A percentile compares a stretch with the other conserved stretches of the same genome.
Evolutionary conservation across 805 yeast species (phyloP).

Genomic region (Ogataea wickerhamii): DNA sequence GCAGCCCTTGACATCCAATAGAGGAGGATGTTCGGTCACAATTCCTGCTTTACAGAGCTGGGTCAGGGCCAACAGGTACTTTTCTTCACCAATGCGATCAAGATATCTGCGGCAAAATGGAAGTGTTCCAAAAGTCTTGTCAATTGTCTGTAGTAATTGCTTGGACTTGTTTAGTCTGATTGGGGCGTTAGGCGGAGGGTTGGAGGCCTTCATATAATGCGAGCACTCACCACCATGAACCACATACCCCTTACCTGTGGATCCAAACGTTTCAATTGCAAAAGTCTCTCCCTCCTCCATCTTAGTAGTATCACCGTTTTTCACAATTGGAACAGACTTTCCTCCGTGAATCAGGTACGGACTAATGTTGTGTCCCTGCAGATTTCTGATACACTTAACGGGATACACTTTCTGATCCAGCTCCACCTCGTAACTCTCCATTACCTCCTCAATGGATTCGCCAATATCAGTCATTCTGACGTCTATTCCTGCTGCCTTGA

Average conservation of each 20-base stretch:
- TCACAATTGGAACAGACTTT: slow-evolving; percentile 93
- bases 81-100: slow-evolving; percentile 88
- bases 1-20: slow-evolving; percentile 75
- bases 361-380: slow-evolving; percentile 91
- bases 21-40: slow-evolving; percentile 93
- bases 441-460: slow-evolving; percentile 91
- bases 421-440: slow-evolving; percentile 95
- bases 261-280: slow-evolving; percentile 97
- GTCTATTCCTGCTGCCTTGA: slow-evolving; percentile 91
- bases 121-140: slow-evolving; percentile 83
- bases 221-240: slow-evolving; percentile 86
- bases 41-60: slow-evolving; percentile 79
- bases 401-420: slow-evolving; percentile 81
- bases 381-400: slow-evolving; percentile 83
- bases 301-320: slow-evolving; percentile 89
- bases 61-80: slow-evolving; percentile 82
- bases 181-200: slow-evolving; percentile 47
- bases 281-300: slow-evolving; percentile 99
- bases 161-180: slow-evolving; percentile 65
- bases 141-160: slow-evolving; percentile 63
- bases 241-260: slow-evolving; percentile 94
- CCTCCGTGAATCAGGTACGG: slow-evolving; percentile 89
- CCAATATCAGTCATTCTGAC: slow-evolving; percentile 94
- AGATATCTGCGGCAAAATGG: slow-evolving; percentile 96
- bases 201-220: slow-evolving; percentile 73